Conservation (phyloP, 495 filamentous ascomycete genomes). For the Annulohypoxylon moriforme region DNA sequence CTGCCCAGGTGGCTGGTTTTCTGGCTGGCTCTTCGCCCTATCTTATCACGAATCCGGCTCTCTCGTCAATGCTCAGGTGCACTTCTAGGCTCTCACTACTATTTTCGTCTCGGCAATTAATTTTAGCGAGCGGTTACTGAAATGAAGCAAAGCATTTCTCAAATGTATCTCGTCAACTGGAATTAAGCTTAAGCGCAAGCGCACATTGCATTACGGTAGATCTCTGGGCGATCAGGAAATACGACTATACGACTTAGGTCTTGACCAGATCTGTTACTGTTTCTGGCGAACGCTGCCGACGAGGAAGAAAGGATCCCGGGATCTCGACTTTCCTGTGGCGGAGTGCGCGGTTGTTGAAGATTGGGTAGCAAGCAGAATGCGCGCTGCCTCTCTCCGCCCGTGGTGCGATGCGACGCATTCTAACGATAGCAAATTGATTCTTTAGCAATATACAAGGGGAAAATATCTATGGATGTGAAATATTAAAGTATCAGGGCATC, state of each 20-base stretch:
- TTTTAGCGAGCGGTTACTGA: slow-evolving; percentile 30
- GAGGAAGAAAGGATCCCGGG: slow-evolving; percentile 26
- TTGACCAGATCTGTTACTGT: slow-evolving; percentile 26
- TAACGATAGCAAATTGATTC: slow-evolving; percentile 1
- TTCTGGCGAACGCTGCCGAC: slow-evolving; percentile 10
- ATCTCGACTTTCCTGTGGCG: slow-evolving; percentile 35
- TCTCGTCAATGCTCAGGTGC: slow-evolving; percentile 17
- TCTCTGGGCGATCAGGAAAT: slow-evolving; percentile 20
- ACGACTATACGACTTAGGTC: slow-evolving; percentile 14
- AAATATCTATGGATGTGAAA: background rate
- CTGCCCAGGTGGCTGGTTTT: slow-evolving; percentile 11
- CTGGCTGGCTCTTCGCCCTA: slow-evolving; percentile 9
- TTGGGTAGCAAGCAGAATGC: slow-evolving; percentile 27
- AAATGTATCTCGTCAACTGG: slow-evolving; percentile 29
- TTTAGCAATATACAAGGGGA: slow-evolving; percentile 25
- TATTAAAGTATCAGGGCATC: slow-evolving; percentile 38
- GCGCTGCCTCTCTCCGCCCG: slow-evolving; percentile 28
- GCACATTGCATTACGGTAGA: slow-evolving; percentile 23
- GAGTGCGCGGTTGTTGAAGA: slow-evolving; percentile 30
- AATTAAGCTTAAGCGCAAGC: slow-evolving; percentile 48
- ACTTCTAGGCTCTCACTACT: slow-evolving; percentile 4
- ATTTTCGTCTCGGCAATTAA: slow-evolving; percentile 36
- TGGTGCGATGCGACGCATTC: slow-evolving; percentile 15
- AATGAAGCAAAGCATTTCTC: slow-evolving; percentile 16
- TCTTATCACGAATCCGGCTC: slow-evolving; percentile 27